Base-by-base conservation (phyloP, 805 yeast species). In the Myxozyma melibiosi region DNA sequence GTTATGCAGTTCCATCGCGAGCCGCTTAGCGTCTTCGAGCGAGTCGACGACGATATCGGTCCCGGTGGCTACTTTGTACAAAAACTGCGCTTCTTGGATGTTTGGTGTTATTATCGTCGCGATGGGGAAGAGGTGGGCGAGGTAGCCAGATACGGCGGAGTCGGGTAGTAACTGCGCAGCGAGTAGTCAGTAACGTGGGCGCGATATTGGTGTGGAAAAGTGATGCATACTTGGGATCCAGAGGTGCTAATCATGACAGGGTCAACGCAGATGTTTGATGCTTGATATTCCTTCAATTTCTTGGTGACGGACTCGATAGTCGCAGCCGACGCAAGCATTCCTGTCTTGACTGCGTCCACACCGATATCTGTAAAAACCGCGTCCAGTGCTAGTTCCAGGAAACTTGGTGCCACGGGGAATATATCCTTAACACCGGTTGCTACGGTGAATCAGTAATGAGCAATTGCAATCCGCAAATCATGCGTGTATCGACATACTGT, bases 211-310 rank as follows among this genome's bases (percentile, higher is more conserved):
- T n/a, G 48, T 13, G 13, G 11, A n/a, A 16, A 2, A 37, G 13
- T 20, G 6, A 14, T 1, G 28, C 63, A 11, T 41, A 58, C 64
- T 2, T 73, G 68, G 18, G 81, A 78, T 1, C 96, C 96, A 0
- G 94, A 83, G 0, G 96, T 88, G 2, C 94, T 83, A 8, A 86
- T 84, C 81, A 90, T 80, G 4, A 90, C 96, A 0, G 97, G 96
- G 68, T 90, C 97, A 41, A 90, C 76, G 1, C 88, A 83, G 20
- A 89, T 63, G 3, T 76, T 70, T 1, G 69, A 66, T 1, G 33
- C 62, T 24, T 72, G 70, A 39, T 71, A 64, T 31, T 69, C 64
- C 1, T 65, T 67, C 27, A 81, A 57, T 47, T 72, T 70, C 5
- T 71, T 72, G 3, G 68, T 62, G 40, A 87, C 71, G 0, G 78